Percentiles rank a stretch among this genome's conserved stretches.
Evolutionary conservation across 2,329 filamentous ascomycete species (phyloP).

Genomic region (Pseudovirgaria hyperparasitica): DNA sequence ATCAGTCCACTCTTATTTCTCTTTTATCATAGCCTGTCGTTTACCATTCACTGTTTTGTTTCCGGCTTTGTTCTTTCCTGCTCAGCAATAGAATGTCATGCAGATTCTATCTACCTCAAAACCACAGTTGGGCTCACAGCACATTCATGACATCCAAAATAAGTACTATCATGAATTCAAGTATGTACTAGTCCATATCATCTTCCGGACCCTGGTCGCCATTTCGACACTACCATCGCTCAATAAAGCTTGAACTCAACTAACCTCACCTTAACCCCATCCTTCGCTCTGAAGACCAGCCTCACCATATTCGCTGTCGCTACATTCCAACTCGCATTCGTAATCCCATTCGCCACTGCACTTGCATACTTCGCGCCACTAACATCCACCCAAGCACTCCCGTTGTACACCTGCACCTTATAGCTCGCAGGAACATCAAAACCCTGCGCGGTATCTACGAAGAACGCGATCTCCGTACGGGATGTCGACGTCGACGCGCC

Average conservation of each 20-base stretch:
- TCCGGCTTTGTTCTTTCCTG: no score
- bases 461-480: constrained; percentile 26
- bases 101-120: no score
- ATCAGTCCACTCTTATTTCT: no score
- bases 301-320: constrained; percentile 15
- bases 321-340: constrained; percentile 17
- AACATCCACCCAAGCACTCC: constrained; percentile 17
- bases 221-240: no score
- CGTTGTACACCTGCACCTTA: constrained; percentile 13
- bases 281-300: constrained; percentile 19
- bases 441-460: constrained; percentile 14
- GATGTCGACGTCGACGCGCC: constrained; percentile 13
- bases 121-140: no score
- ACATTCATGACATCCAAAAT: no score
- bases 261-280: constrained; percentile 19
- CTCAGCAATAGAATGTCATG: no score
- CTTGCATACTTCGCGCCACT: constrained; percentile 9
- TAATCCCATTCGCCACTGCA: constrained; percentile 25
- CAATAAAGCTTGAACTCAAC: constrained; percentile 27
- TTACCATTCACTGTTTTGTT: no score
- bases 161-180: no score
- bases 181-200: no score
- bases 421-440: constrained; percentile 19
- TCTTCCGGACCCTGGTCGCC: no score
- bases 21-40: no score